A percentile compares a stretch with the other conserved stretches of the same genome.
These are phyloP conservation scores for Daldinia sp. DNA, from an alignment of 2,329 filamentous ascomycete species.

Conservation along the genomic window DNA sequence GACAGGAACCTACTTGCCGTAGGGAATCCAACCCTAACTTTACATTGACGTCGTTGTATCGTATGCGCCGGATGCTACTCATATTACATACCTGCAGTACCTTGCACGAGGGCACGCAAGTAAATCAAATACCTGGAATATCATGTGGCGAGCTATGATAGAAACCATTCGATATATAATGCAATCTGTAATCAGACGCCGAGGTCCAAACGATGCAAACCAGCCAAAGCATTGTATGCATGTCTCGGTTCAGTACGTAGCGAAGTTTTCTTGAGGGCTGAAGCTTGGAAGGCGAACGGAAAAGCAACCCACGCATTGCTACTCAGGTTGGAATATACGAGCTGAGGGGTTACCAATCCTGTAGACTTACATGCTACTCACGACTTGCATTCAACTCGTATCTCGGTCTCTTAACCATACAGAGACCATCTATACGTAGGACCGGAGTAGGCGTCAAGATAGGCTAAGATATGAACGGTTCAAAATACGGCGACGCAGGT, in stretches of 20 bases:
- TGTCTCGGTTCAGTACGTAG: conserved; percentile 6
- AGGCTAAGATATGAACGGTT: conserved; percentile 1
- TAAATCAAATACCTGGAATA: conserved; percentile 21
- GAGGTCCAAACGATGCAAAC: conserved; percentile 5
- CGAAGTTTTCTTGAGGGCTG: not conserved
- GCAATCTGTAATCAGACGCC: no score
- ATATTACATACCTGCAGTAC: conserved; percentile 7
- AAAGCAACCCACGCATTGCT: conserved; percentile 3
- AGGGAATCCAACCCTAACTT: conserved; percentile 8
- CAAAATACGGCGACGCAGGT: not conserved
- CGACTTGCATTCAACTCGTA: conserved; percentile 7
- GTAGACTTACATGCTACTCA: not conserved
- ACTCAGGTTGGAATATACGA: not conserved
- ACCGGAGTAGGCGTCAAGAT: not conserved
- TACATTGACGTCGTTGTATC: conserved; percentile 7
- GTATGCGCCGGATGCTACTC: conserved; percentile 22
- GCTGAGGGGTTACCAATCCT: conserved; percentile 4
- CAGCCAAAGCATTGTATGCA: conserved; percentile 2
- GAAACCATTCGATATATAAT: conserved; percentile 22
- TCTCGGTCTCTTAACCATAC: not conserved
- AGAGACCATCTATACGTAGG: not conserved
- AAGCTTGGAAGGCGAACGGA: not conserved
- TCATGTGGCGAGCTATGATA: conserved; percentile 28
- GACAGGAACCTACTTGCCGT: conserved; percentile 1
- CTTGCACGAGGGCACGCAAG: conserved; percentile 6